A percentile compares a stretch with the other conserved stretches of the same genome.
phyloP scores from a whole-genome alignment of 768 basidiomycete species.

The Xerocomellus amylosporus region DNA sequence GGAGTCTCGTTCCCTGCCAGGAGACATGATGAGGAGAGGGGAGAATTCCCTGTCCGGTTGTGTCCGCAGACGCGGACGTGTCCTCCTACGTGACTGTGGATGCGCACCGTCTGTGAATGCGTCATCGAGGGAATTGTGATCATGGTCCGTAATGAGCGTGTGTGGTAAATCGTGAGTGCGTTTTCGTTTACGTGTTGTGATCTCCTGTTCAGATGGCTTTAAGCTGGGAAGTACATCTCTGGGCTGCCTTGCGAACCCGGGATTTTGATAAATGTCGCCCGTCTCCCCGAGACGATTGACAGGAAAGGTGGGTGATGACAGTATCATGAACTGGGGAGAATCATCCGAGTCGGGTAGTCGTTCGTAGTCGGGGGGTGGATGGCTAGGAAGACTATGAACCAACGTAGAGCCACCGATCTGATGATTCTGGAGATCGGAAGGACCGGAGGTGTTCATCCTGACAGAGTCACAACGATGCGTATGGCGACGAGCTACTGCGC shows the following conservation, averaged over 20 bases:
- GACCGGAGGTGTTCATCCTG: not conserved
- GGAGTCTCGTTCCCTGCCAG: not conserved
- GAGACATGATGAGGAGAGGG: constrained; percentile 23
- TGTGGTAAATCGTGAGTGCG: not conserved
- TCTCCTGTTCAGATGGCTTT: not conserved
- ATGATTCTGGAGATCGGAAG: not conserved
- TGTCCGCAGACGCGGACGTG: constrained; percentile 7
- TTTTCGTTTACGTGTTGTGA: constrained; percentile 20
- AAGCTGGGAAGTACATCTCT: not conserved
- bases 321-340: not conserved
- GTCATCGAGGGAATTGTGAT: not conserved
- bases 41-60: constrained; percentile 18
- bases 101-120: not conserved
- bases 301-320: not conserved
- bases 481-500: not conserved
- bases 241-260: not conserved
- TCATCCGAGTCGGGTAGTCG: not conserved
- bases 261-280: not conserved
- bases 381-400: not conserved
- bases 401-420: not conserved
- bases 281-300: not conserved
- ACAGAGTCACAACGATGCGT: not conserved
- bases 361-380: not conserved
- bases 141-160: not conserved
- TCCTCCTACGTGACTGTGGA: not conserved